Conservation (phyloP, 2,329 filamentous ascomycete species). For the Truncatella angustata region DNA sequence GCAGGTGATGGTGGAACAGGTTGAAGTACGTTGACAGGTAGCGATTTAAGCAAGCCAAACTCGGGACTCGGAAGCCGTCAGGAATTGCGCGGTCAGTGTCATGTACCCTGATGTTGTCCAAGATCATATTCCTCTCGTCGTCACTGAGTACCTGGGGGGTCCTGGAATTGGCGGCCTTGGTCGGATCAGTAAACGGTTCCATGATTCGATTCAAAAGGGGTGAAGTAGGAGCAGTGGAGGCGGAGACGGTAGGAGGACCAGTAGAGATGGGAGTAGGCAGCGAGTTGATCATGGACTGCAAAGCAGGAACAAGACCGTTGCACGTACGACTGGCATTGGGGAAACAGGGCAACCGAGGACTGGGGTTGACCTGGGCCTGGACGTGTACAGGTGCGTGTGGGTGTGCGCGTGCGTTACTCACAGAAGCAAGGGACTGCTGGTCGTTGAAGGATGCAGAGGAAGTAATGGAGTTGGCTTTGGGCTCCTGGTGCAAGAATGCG, state of each 20-base stretch:
- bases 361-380: slow-evolving; percentile 50
- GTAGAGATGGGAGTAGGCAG: slow-evolving; percentile 68
- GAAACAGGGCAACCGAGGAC: slow-evolving; percentile 54
- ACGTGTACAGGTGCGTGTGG: no score
- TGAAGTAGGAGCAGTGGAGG: slow-evolving; percentile 64
- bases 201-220: slow-evolving; percentile 68
- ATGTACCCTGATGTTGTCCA: slow-evolving; percentile 79
- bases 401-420: slow-evolving; percentile 50
- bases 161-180: slow-evolving; percentile 63
- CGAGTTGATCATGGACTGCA: slow-evolving; percentile 72
- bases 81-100: slow-evolving; percentile 82
- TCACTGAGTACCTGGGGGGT: slow-evolving; percentile 81
- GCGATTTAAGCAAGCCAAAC: slow-evolving; percentile 77
- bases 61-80: slow-evolving; percentile 86
- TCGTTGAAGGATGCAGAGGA: slow-evolving; percentile 66
- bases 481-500: slow-evolving; percentile 74
- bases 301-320: slow-evolving; percentile 61
- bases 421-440: slow-evolving; percentile 60
- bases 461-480: slow-evolving; percentile 73
- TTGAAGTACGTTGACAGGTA: slow-evolving; percentile 96
- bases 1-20: slow-evolving; percentile 93
- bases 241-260: slow-evolving; percentile 7
- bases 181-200: slow-evolving; percentile 67
- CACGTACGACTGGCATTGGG: slow-evolving; percentile 37
- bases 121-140: slow-evolving; percentile 78